A percentile compares a stretch with the other conserved stretches of the same genome.
phyloP scores from a whole-genome alignment of 1,284 basidiomycete genomes.

The Trichosporon coremiiforme region DNA sequence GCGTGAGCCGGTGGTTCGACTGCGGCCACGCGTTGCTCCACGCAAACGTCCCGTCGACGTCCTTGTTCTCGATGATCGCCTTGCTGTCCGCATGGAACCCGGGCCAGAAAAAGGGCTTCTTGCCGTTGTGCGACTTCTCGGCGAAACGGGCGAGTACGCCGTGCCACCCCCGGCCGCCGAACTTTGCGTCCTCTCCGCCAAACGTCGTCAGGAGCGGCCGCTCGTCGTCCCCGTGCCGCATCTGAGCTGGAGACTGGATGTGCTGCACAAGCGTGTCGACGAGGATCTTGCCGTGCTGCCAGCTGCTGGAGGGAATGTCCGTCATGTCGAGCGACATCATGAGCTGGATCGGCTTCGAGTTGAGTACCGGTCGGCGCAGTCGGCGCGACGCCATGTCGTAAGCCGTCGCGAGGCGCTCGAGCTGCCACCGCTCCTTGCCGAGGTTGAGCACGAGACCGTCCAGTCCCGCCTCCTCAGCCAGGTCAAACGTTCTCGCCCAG shows the following conservation, averaged over 20 bases:
- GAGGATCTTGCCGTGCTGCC: slow-evolving; percentile 34
- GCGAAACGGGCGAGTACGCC: slow-evolving; percentile 42
- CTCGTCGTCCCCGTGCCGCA: slow-evolving; percentile 33
- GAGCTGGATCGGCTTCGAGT: slow-evolving; percentile 34
- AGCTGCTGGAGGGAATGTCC: slow-evolving; percentile 42
- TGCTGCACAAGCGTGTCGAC: slow-evolving; percentile 35
- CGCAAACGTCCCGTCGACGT: slow-evolving; percentile 49
- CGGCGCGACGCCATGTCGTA: slow-evolving; percentile 34
- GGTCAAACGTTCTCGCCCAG: slow-evolving; percentile 48
- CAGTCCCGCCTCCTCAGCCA: slow-evolving; percentile 49
- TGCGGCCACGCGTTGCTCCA: slow-evolving; percentile 56
- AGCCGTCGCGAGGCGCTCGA: slow-evolving; percentile 47
- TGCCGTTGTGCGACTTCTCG: slow-evolving; percentile 34
- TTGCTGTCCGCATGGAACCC: slow-evolving; percentile 54
- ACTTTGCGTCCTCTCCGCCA: slow-evolving; percentile 42
- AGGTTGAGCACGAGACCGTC: slow-evolving; percentile 56
- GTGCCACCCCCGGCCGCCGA: slow-evolving; percentile 48
- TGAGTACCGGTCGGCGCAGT: background rate
- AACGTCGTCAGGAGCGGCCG: slow-evolving; percentile 49
- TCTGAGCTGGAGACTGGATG: slow-evolving; percentile 24
- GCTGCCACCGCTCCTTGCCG: slow-evolving; percentile 55
- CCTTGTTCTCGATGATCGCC: slow-evolving; percentile 37
- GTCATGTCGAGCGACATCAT: slow-evolving; percentile 55
- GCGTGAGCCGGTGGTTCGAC: slow-evolving; percentile 35
- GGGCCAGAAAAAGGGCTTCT: slow-evolving; percentile 52